Evolutionary conservation across 2,329 filamentous ascomycete species (phyloP), one percentile per base, ranked within the genome.

Genomic region (Arachnomyces sp.): DNA sequence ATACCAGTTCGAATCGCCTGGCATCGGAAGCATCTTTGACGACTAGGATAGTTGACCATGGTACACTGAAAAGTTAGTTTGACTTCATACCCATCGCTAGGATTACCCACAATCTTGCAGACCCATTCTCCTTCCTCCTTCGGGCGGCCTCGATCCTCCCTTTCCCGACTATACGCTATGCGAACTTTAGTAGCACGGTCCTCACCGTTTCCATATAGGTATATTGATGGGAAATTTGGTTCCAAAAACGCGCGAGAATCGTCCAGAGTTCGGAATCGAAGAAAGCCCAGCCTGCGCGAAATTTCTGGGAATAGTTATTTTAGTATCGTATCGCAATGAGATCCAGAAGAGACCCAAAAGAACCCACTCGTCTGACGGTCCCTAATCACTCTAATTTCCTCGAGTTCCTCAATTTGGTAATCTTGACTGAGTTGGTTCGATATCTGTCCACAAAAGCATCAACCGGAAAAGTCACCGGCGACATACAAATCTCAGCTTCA

Each of bases 11-110:
- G 67, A 13, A 70, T 68, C 7, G 67, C 65, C 51, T 77, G 73
- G 52, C 78, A 82, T 33, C 74, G 69, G 52, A 75, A 79, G 52
- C 78, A 82, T 41, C 70, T 65, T 11, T 63, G 59, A 32, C 77
- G 68, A 34, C 71, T 69, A 4, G 75, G 65, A 49, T 74, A 81
- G 51, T 81, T 82, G 39, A 72, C 61, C 42, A 74, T 65, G 17
- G 64, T 60, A 55, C 75, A 78, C 76, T 79, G 36, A 31, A 42
- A 28, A 29, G 15, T 43, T 7, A 45, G 40, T 13, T 44, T 25
- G 31, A 6, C n/a, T 14, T 31, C 21, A 25, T 25, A 25, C 21
- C 39, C 12, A 43, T 11, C 4, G 32, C 36, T 32, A 34, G 15
- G 17, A 7, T 30, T n/a, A 50, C 56, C 34, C 54, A 77, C 73